phyloP scores from a whole-genome alignment of 2,329 filamentous ascomycete species.

The Beauveria brongniartii region DNA sequence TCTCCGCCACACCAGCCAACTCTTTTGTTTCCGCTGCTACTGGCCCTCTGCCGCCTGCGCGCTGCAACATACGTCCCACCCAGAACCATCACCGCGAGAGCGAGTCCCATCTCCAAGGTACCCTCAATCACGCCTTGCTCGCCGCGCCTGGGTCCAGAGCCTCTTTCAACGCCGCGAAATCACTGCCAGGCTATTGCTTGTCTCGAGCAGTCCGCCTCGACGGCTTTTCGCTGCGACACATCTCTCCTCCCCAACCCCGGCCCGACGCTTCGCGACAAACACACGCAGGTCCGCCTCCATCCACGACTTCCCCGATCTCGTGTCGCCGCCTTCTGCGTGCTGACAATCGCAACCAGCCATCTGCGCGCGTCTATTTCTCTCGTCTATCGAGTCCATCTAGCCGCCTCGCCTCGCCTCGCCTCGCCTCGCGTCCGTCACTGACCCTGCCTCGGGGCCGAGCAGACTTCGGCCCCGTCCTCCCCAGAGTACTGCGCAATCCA shows the following conservation, averaged over 20 bases:
- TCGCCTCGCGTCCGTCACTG: not conserved
- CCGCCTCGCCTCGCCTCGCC: not conserved
- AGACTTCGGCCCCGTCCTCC: conserved; percentile 9
- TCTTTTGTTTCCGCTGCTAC: not conserved
- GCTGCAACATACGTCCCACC: conserved; percentile 4
- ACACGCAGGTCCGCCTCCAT: not conserved
- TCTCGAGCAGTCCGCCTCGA: not conserved
- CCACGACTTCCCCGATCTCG: not conserved
- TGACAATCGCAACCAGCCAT: not conserved
- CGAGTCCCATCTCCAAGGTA: not conserved
- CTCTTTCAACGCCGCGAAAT: not conserved
- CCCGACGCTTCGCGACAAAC: conserved; percentile 7
- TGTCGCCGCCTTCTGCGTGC: not conserved
- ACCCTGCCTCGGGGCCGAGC: conserved; percentile 7
- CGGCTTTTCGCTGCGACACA: not conserved
- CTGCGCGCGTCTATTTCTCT: not conserved
- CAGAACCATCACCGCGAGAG: not conserved
- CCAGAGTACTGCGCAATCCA: conserved; percentile 17
- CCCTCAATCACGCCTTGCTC: not conserved
- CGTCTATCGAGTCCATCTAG: not conserved
- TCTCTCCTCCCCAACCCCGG: not conserved
- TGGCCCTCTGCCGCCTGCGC: not conserved
- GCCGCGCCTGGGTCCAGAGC: not conserved
- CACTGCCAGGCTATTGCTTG: not conserved
- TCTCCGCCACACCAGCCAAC: conserved; percentile 6